Conservation (phyloP, 2,329 filamentous ascomycete species). For the Dissoconium aciculare region DNA sequence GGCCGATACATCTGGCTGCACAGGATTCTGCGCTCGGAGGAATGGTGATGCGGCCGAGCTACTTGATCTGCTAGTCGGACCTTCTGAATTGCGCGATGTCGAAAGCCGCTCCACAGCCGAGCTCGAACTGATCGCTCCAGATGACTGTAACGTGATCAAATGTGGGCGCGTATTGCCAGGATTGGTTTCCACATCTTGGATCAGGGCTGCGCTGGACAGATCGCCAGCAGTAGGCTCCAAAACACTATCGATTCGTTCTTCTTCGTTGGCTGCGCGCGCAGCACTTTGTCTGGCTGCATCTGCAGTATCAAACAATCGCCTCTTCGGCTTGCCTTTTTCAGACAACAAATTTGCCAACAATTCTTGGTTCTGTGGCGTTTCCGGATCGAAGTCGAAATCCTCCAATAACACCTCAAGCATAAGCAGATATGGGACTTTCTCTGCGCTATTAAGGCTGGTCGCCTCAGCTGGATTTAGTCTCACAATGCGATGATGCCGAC, state of each 20-base stretch:
- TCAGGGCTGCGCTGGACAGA: constrained; percentile 55
- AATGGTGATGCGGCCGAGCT: constrained; percentile 49
- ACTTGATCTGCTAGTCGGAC: constrained; percentile 45
- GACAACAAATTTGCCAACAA: constrained; percentile 49
- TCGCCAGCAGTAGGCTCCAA: constrained; percentile 73
- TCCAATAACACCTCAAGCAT: constrained; percentile 73
- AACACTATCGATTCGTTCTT: constrained; percentile 50
- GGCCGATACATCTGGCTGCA: constrained; percentile 68
- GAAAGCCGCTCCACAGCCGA: constrained; percentile 44
- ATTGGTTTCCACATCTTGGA: constrained; percentile 37
- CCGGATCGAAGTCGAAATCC: constrained; percentile 70
- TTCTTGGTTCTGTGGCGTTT: constrained; percentile 55
- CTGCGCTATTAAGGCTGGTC: constrained; percentile 72
- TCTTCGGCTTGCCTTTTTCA: constrained; percentile 45
- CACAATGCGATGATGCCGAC: constrained; percentile 68
- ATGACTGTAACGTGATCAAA: constrained; percentile 34
- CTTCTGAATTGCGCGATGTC: constrained; percentile 56
- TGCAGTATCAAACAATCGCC: constrained; percentile 39
- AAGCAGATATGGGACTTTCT: constrained; percentile 70
- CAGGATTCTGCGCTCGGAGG: constrained; percentile 39
- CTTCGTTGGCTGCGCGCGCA: constrained; percentile 29
- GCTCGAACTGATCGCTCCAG: constrained; percentile 40
- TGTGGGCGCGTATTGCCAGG: constrained; percentile 33
- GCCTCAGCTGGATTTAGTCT: constrained; percentile 71
- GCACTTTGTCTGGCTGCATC: constrained; percentile 43